phyloP scores from a whole-genome alignment of 768 basidiomycete species.

The Rhodotorula paludigena region DNA sequence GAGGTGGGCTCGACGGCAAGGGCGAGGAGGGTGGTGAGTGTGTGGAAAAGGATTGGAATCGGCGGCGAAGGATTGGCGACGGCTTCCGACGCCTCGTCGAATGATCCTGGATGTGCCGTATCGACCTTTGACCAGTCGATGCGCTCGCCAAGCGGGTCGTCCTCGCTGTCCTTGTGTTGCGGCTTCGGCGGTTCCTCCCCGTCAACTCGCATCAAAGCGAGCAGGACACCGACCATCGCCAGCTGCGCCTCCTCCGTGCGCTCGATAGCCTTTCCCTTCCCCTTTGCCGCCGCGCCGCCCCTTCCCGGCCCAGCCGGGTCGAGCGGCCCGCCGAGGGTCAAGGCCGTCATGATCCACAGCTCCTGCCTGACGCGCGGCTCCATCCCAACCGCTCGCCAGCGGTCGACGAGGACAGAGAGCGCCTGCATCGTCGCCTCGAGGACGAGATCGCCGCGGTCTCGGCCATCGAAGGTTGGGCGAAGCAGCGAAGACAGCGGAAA shows the following conservation, averaged over 20 bases:
- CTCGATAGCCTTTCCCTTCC: constrained; percentile 58
- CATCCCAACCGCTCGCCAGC: constrained; percentile 52
- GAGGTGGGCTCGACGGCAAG: constrained; percentile 59
- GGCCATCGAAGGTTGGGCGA: constrained; percentile 62
- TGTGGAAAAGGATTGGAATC: constrained; percentile 74
- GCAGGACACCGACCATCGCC: constrained; percentile 65
- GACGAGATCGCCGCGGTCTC: constrained; percentile 69
- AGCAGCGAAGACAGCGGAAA: constrained; percentile 81
- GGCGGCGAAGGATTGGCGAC: background rate
- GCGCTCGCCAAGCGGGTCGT: constrained; percentile 44
- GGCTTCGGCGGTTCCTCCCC: constrained; percentile 13
- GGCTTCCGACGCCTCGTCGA: background rate
- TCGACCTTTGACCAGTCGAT: constrained; percentile 23
- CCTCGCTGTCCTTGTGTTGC: constrained; percentile 49
- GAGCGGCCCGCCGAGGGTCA: constrained; percentile 62
- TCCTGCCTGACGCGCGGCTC: constrained; percentile 54
- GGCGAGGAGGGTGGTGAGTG: constrained; percentile 65
- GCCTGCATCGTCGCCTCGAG: constrained; percentile 50
- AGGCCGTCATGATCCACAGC: constrained; percentile 68
- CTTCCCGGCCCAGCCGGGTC: constrained; percentile 27
- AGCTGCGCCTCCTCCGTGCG: constrained; percentile 72
- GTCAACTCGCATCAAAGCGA: constrained; percentile 56
- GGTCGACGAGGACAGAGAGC: constrained; percentile 58
- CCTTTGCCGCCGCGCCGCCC: constrained; percentile 51
- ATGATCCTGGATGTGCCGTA: background rate